phyloP scores from a whole-genome alignment of 176 grass and related monocot species.

The Hordeum vulgare region DNA sequence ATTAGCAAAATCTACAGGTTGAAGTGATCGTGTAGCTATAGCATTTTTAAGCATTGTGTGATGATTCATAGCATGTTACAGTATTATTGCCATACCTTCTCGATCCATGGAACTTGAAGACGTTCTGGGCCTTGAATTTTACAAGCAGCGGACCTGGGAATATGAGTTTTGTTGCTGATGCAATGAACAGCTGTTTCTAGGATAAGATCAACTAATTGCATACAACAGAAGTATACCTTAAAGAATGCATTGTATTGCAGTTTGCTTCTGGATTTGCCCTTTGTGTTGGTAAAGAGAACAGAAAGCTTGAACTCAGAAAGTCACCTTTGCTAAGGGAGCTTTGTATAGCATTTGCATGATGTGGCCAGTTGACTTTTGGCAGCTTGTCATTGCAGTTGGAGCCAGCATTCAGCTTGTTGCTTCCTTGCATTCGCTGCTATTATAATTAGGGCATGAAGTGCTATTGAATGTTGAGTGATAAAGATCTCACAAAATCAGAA shows the following conservation, averaged over 20 bases:
- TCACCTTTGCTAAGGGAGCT: constrained; percentile 39
- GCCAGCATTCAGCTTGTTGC: background rate
- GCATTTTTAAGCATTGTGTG: background rate
- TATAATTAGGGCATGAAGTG: background rate
- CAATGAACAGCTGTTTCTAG: background rate
- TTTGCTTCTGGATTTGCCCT: constrained; percentile 36
- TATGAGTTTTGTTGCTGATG: background rate
- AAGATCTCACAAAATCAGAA: background rate
- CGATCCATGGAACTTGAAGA: constrained; percentile 47
- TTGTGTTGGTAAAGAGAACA: constrained; percentile 82
- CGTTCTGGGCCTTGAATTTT: constrained; percentile 45
- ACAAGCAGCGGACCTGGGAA: constrained; percentile 47
- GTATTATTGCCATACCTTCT: constrained; percentile 49
- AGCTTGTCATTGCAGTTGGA: constrained; percentile 31
- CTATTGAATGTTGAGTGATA: background rate
- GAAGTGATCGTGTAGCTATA: constrained; percentile 12
- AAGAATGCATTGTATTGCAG: constrained; percentile 34
- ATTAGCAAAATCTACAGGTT: background rate
- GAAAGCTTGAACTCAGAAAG: constrained; percentile 60
- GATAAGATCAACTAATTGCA: background rate
- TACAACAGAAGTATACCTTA: constrained; percentile 36
- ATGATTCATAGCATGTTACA: background rate
- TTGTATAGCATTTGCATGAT: constrained; percentile 50
- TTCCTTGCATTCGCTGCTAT: constrained; percentile 24
- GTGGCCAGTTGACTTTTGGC: constrained; percentile 55